Evolutionary conservation across 1,284 basidiomycete genomes (phyloP), one percentile per base, ranked within the genome.

Genomic region (Cerrena zonata): DNA sequence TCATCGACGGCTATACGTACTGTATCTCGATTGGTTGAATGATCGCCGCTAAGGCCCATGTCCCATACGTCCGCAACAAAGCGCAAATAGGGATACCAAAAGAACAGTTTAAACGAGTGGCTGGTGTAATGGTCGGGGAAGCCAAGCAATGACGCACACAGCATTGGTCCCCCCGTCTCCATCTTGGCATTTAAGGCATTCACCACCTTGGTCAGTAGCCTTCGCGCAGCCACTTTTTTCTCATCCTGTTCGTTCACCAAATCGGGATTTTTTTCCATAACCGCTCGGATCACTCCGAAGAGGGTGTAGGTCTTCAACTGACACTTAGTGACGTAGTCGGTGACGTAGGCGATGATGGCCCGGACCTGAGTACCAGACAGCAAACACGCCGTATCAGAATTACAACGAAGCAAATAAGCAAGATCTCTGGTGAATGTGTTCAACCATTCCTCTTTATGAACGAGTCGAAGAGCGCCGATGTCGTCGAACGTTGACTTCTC

Each of bases 381-480:
- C 11, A 71, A 46, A 52, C 61, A 61, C 1, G 67, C 69, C 2
- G 69, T 63, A 62, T 72, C 67, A 7, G 67, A 64, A 53, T 72
- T 72, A 46, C 66, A 68, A 13, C 63, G 47, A 10, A 69, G 42
- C 0, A 71, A 30, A 58, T 69, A 73, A 21, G 65, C 65, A 1
- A 72, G 2, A 7, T 51, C 5, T 23, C 57, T 49, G 1, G 58
- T 61, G 30, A 66, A 62, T 2, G 61, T 68, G 53, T 73, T 74
- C 4, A 73, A 40, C 60, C 56, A 60, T 5, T 61, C 43, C 51
- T 73, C 70, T 11, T 45, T 42, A 44, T 73, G 67, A 45, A 65
- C 63, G 44, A 73, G 49, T 19, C 56, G 54, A 1, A 72, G 45
- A 43, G 53, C 54, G 26, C 69, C 69, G 19, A 63, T 61, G 0